These are phyloP conservation scores for Plenodomus biglobosus DNA, from an alignment of 2,329 filamentous ascomycete genomes.

Conservation along the genomic window DNA sequence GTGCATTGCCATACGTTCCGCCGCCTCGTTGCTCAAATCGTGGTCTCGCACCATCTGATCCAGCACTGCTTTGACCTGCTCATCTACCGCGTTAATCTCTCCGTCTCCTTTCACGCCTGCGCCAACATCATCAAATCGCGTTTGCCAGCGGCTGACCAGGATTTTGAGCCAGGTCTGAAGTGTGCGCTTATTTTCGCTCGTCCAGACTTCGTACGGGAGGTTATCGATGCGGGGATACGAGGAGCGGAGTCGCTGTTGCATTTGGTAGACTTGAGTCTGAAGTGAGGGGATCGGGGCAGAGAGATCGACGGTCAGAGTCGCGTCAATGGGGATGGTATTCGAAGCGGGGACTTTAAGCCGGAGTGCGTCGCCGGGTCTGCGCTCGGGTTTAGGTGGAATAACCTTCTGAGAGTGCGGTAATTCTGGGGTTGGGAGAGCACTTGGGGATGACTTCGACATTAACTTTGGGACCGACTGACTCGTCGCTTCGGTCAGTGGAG, in stretches of 20 bases:
- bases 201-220: slow-evolving; percentile 31
- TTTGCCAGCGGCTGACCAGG: slow-evolving; percentile 25
- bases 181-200: slow-evolving; percentile 15
- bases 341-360: slow-evolving; percentile 14
- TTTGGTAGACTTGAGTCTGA: slow-evolving; percentile 21
- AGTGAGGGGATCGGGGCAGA: slow-evolving; percentile 14
- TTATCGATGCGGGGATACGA: slow-evolving; percentile 30
- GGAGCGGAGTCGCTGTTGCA: slow-evolving; percentile 22
- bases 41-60: slow-evolving; percentile 30
- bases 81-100: slow-evolving; percentile 5
- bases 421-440: too few species aligned
- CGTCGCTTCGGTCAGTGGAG: not conserved
- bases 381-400: not conserved
- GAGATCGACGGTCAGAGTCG: slow-evolving; percentile 20
- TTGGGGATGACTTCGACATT: too few species aligned
- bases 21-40: slow-evolving; percentile 24
- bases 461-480: too few species aligned
- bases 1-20: slow-evolving; percentile 27
- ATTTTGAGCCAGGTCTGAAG: slow-evolving; percentile 36
- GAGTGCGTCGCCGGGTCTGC: slow-evolving; percentile 9
- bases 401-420: too few species aligned
- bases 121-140: slow-evolving; percentile 19
- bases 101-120: not conserved
- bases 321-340: slow-evolving; percentile 19
- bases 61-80: slow-evolving; percentile 17